Evolutionary conservation across 1,284 basidiomycete species (phyloP).

Genomic region (Puccinia hordei): DNA sequence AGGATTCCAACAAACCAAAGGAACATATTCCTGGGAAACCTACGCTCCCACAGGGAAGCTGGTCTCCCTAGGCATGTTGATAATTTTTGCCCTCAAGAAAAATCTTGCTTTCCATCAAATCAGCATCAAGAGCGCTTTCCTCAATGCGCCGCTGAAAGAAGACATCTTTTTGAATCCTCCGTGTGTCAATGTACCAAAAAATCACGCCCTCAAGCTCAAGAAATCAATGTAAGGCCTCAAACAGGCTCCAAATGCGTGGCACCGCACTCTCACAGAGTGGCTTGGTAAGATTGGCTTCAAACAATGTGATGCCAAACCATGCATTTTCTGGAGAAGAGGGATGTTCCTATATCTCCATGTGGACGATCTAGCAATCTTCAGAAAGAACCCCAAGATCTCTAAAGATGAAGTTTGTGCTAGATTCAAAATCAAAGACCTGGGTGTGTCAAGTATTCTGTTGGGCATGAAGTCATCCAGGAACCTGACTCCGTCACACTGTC

Average conservation of each 20-base stretch:
- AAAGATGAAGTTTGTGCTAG: no score
- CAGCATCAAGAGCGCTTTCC: background rate
- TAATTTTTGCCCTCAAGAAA: background rate
- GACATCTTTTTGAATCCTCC: background rate
- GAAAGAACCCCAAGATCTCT: no score
- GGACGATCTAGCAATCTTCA: no score
- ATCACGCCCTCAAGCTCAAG: background rate
- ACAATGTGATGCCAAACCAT: no score
- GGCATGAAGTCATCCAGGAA: no score
- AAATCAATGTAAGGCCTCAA: background rate
- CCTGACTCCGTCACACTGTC: no score
- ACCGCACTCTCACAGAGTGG: no score
- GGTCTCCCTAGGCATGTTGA: background rate
- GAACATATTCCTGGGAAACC: background rate
- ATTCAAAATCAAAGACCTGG: no score
- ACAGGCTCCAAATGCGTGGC: constrained; percentile 3
- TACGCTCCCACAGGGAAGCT: constrained; percentile 16
- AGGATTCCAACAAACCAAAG: background rate
- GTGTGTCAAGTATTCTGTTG: no score
- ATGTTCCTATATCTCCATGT: no score
- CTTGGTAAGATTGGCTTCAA: no score
- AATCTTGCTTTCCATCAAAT: constrained; percentile 6
- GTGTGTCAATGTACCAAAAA: background rate
- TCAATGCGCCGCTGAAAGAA: background rate
- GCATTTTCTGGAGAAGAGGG: no score